Evolutionary conservation across 2,329 filamentous ascomycete genomes (phyloP).

Genomic region (Penicillium concentricum): DNA sequence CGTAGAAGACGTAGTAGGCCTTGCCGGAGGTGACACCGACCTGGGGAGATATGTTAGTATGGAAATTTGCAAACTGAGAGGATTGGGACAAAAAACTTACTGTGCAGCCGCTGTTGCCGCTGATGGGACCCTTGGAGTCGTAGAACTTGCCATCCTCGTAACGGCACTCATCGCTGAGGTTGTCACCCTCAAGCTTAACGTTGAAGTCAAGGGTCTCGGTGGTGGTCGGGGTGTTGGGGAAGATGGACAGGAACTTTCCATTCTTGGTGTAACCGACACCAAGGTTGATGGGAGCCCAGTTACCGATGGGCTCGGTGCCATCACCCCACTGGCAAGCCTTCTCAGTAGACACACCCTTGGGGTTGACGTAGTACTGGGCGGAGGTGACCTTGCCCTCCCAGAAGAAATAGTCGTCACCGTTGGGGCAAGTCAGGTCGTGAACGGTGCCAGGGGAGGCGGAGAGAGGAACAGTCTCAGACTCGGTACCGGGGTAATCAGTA

Average conservation of each 20-base stretch:
- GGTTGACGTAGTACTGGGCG: conserved; percentile 97
- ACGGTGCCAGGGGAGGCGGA: conserved; percentile 59
- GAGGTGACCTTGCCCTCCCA: conserved; percentile 75
- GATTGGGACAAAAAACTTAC: conserved; percentile 55
- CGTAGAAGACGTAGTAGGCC: conserved; percentile 50
- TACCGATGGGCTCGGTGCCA: conserved; percentile 61
- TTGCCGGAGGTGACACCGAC: conserved; percentile 51
- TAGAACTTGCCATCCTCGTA: conserved; percentile 65
- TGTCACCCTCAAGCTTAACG: conserved; percentile 71
- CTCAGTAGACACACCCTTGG: conserved; percentile 63
- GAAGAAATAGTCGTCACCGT: conserved; percentile 69
- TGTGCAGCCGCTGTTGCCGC: conserved; percentile 67
- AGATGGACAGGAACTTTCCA: conserved; percentile 79
- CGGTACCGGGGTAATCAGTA: conserved; percentile 93
- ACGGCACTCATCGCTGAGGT: conserved; percentile 60
- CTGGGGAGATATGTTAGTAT: conserved; percentile 31
- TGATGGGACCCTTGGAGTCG: conserved; percentile 44
- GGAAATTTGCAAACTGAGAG: neutral
- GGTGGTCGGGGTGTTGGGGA: conserved; percentile 78
- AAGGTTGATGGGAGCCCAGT: conserved; percentile 84
- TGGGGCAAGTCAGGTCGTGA: conserved; percentile 71
- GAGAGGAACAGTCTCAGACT: conserved; percentile 81
- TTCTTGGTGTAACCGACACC: conserved; percentile 69
- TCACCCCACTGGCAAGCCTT: conserved; percentile 77
- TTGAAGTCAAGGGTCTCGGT: conserved; percentile 70